A percentile compares a stretch with the other conserved stretches of the same genome.
Evolutionary conservation across 2,329 filamentous ascomycete species (phyloP).

Genomic region (Claviceps capensis): DNA sequence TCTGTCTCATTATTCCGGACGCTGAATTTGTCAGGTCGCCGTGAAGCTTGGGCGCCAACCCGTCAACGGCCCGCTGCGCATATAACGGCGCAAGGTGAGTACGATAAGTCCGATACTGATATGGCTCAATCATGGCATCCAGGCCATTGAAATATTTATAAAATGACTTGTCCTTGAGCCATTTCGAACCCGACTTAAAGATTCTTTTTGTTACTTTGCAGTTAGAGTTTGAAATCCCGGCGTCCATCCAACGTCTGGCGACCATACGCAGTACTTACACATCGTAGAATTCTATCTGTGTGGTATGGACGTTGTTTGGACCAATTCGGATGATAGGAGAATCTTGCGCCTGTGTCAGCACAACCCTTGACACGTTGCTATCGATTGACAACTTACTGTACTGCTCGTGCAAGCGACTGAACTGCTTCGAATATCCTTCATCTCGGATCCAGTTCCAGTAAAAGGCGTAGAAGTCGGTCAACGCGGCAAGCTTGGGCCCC

Average conservation of each 20-base stretch:
- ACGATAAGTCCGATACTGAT: not conserved
- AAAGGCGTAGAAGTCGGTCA: not conserved
- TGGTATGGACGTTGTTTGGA: not conserved
- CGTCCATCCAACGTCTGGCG: too few species aligned
- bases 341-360: not conserved
- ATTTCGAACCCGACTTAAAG: not conserved
- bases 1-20: not conserved
- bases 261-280: not conserved
- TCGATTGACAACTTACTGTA: not conserved
- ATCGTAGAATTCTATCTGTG: not conserved
- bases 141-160: conserved; percentile 1
- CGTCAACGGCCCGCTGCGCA: not conserved
- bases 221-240: too few species aligned
- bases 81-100: not conserved
- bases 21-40: not conserved
- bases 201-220: not conserved
- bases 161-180: not conserved
- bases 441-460: not conserved
- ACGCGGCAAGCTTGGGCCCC: not conserved
- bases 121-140: conserved; percentile 1
- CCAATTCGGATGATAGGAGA: not conserved
- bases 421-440: not conserved
- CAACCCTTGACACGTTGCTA: too few species aligned
- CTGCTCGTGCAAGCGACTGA: not conserved
- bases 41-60: not conserved